Evolutionary conservation across 495 filamentous ascomycete genomes (phyloP).

Genomic region (Acidomyces sp.): DNA sequence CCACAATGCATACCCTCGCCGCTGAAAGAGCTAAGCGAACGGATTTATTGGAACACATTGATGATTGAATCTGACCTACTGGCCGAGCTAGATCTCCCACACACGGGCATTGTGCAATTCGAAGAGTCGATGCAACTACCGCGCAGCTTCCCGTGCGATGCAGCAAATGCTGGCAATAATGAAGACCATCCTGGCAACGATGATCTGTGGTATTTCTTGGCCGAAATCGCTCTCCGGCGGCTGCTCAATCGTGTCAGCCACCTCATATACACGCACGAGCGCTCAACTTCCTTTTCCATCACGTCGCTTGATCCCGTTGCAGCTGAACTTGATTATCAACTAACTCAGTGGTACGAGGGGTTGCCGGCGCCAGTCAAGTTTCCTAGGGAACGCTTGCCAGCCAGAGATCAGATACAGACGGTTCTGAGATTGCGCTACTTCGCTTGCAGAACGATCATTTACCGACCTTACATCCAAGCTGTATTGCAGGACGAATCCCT

Average conservation of each 20-base stretch:
- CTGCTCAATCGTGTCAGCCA: conserved; percentile 69
- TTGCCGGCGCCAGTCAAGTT: conserved; percentile 62
- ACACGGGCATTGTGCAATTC: conserved; percentile 67
- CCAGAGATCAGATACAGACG: conserved; percentile 63
- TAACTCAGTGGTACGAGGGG: conserved; percentile 73
- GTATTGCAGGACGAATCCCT: conserved; percentile 65
- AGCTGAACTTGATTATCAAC: conserved; percentile 66
- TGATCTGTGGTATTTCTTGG: conserved; percentile 73
- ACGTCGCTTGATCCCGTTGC: conserved; percentile 61
- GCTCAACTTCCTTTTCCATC: conserved; percentile 34
- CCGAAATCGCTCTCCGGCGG: conserved; percentile 64
- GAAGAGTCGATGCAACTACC: conserved; percentile 70
- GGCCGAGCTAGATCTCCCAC: conserved; percentile 67
- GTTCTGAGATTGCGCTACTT: conserved; percentile 67
- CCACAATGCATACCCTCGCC: conserved; percentile 54
- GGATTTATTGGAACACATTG: conserved; percentile 73
- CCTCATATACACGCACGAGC: conserved; percentile 52
- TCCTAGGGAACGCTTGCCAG: conserved; percentile 49
- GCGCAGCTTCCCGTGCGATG: conserved; percentile 53
- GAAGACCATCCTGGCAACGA: conserved; percentile 49
- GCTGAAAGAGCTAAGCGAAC: conserved; percentile 56
- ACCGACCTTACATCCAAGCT: conserved; percentile 66
- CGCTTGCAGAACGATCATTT: conserved; percentile 75
- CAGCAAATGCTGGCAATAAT: conserved; percentile 5
- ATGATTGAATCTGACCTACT: conserved; percentile 72